phyloP scores from a whole-genome alignment of 208 protist genomes.

The Leishmania guyanensis region DNA sequence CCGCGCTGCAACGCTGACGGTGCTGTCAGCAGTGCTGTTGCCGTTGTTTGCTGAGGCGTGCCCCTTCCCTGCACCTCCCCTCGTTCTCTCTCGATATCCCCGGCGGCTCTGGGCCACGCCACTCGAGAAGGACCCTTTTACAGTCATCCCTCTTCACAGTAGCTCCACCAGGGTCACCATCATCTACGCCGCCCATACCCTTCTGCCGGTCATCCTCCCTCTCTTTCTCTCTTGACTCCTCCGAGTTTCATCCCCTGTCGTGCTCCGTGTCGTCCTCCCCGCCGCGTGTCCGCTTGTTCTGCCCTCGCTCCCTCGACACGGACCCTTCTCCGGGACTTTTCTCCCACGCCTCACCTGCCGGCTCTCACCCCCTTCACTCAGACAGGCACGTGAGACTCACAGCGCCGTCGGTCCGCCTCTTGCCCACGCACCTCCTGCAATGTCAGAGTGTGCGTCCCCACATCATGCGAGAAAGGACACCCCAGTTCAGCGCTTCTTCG shows the following conservation, averaged over 20 bases:
- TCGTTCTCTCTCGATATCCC: too few species aligned
- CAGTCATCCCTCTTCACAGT: too few species aligned
- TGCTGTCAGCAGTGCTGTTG: not conserved
- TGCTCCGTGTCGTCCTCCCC: not conserved
- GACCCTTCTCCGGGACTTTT: not conserved
- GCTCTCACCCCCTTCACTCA: not conserved
- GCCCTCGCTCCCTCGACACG: not conserved
- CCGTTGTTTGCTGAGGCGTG: not conserved
- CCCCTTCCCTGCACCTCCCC: not conserved
- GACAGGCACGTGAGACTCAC: not conserved
- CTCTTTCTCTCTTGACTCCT: too few species aligned
- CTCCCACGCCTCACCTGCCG: not conserved
- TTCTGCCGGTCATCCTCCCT: too few species aligned
- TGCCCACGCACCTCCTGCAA: not conserved
- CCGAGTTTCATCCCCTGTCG: too few species aligned
- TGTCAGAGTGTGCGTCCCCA: not conserved
- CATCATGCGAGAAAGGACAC: slow-evolving; percentile 4
- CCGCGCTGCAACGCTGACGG: not conserved
- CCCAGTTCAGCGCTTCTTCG: slow-evolving; percentile 13
- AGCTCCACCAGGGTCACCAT: too few species aligned
- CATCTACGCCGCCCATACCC: too few species aligned
- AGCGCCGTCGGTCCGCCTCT: not conserved
- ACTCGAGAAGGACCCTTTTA: too few species aligned
- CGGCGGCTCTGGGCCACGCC: too few species aligned
- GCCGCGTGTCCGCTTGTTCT: not conserved